These are phyloP conservation scores for Micromonas pusilla DNA, from an alignment of 139 green algal species.

Conservation along the genomic window DNA sequence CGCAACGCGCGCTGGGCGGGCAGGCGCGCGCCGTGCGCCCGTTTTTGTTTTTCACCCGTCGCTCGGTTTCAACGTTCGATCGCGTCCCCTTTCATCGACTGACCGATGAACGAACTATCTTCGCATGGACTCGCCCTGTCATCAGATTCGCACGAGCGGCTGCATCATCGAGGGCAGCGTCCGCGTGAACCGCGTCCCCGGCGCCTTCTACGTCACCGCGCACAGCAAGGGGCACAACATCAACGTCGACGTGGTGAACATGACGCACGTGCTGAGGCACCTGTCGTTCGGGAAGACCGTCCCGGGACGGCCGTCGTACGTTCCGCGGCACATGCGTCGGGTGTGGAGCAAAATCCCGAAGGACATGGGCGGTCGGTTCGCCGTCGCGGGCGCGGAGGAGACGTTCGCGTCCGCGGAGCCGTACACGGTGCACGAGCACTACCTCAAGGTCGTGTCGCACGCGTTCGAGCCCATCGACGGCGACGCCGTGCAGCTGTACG, in stretches of 20 bases:
- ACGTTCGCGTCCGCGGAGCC: neutral
- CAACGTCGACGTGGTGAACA: constrained; percentile 29
- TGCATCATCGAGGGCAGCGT: constrained; percentile 26
- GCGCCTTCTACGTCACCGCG: constrained; percentile 12
- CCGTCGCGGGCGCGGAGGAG: neutral
- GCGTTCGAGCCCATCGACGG: constrained; percentile 4
- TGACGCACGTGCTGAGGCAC: constrained; percentile 31
- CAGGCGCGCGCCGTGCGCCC: no score
- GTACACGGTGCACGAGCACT: constrained; percentile 22
- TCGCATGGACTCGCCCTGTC: no score
- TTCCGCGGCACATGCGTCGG: neutral
- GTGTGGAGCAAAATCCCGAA: neutral
- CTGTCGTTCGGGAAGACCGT: constrained; percentile 30
- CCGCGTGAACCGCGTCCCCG: constrained; percentile 7
- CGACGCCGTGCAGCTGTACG: constrained; percentile 11
- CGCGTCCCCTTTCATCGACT: no score
- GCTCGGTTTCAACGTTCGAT: constrained; percentile 3
- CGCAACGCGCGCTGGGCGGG: no score
- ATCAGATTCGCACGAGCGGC: neutral
- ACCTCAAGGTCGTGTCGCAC: constrained; percentile 18
- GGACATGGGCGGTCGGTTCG: constrained; percentile 9
- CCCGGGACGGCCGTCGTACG: neutral
- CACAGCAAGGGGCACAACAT: constrained; percentile 15
- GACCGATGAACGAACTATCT: no score
- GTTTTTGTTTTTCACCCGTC: no score